These are phyloP conservation scores for Aplosporella prunicola DNA, from an alignment of 2,329 filamentous ascomycete genomes.

Conservation along the genomic window DNA sequence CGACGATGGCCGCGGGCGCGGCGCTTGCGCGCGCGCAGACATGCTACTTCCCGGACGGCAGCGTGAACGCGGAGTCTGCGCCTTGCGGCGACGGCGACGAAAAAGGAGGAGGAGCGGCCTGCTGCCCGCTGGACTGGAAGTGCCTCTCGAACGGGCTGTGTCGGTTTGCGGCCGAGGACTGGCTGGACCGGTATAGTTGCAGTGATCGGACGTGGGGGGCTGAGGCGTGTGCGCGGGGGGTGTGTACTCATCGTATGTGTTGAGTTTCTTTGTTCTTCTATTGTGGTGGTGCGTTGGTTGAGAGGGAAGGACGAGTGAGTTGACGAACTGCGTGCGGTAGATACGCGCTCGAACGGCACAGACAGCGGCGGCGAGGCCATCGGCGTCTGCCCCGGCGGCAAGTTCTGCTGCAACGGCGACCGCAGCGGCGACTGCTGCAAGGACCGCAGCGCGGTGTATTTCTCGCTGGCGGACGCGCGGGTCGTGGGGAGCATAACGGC, in stretches of 20 bases:
- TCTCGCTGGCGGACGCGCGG: too few relatives aligned
- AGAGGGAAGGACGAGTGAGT: background rate
- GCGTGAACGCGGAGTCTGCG: constrained; percentile 15
- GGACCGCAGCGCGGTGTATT: too few relatives aligned
- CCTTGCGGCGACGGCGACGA: constrained; percentile 15
- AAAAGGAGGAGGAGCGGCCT: constrained; percentile 17
- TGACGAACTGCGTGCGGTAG: background rate
- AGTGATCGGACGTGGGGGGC: constrained; percentile 23
- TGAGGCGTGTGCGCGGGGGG: constrained; percentile 18
- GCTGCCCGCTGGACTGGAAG: constrained; percentile 26
- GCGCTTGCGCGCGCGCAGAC: constrained; percentile 17
- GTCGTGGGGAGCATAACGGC: too few relatives aligned
- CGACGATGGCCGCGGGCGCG: too few relatives aligned
- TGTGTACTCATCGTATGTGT: constrained; percentile 4
- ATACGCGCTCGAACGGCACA: constrained; percentile 5
- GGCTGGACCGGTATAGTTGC: constrained; percentile 25
- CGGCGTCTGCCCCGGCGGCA: constrained; percentile 13
- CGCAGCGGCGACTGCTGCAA: too few relatives aligned
- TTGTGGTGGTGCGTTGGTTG: too few relatives aligned
- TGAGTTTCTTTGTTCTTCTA: background rate
- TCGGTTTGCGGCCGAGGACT: constrained; percentile 15
- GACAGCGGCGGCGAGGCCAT: constrained; percentile 15
- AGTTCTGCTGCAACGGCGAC: constrained; percentile 16
- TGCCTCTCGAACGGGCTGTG: constrained; percentile 27
- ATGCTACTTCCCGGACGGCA: constrained; percentile 29